These are phyloP conservation scores for Phellopilus nigrolimitatus DNA, from an alignment of 1,284 basidiomycete genomes.

Conservation along the genomic window DNA sequence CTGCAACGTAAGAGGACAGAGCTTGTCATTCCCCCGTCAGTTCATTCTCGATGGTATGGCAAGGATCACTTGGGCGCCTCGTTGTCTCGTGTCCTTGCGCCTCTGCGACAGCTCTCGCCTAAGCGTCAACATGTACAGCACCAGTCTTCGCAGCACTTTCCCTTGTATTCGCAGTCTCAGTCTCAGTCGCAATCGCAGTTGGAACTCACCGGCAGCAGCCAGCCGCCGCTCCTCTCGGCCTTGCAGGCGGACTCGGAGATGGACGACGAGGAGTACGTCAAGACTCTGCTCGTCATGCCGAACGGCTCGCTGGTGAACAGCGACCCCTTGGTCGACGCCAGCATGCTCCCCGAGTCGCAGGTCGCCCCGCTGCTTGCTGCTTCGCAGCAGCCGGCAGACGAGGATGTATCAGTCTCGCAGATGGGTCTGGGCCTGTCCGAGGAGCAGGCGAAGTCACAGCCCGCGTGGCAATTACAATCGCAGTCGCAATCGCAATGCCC, in stretches of 20 bases:
- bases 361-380: background rate
- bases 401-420: constrained; percentile 13
- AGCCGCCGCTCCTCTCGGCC: constrained; percentile 23
- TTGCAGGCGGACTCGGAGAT: constrained; percentile 32
- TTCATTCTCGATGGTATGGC: background rate
- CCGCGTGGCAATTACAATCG: too few relatives aligned
- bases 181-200: constrained; percentile 13
- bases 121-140: too few relatives aligned
- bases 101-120: too few relatives aligned
- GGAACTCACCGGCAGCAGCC: background rate
- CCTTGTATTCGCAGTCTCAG: too few relatives aligned
- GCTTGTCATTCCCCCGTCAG: background rate
- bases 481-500: too few relatives aligned
- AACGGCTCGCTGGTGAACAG: too few relatives aligned
- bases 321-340: constrained; percentile 2
- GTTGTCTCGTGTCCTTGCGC: too few relatives aligned
- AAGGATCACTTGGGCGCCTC: background rate
- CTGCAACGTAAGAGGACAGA: background rate
- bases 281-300: constrained; percentile 51
- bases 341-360: constrained; percentile 13
- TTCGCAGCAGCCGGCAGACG: background rate
- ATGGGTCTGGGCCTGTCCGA: too few relatives aligned
- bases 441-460: too few relatives aligned
- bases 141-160: too few relatives aligned
- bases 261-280: constrained; percentile 39